phyloP scores from a whole-genome alignment of 805 yeast species.

The Ogataea methanolica region DNA sequence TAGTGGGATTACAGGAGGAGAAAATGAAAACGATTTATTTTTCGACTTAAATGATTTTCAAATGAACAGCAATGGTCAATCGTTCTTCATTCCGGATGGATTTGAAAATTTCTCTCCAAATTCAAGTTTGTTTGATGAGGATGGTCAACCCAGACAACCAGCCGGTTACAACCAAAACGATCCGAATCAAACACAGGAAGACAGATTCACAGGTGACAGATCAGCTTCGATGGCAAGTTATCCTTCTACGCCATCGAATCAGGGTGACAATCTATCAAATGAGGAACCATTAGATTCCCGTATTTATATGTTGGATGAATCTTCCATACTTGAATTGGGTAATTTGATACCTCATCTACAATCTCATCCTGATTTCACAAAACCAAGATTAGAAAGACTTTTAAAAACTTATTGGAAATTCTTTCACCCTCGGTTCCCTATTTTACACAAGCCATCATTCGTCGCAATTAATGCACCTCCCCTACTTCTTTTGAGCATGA shows the following conservation, averaged over 20 bases:
- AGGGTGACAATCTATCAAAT: background rate
- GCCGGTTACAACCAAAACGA: background rate
- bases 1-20: background rate
- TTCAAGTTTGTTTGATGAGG: constrained; percentile 5
- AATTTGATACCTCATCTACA: constrained; percentile 24
- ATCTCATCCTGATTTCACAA: constrained; percentile 26
- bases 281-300: background rate
- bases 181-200: background rate
- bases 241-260: background rate
- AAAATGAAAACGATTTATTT: constrained; percentile 5
- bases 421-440: constrained; percentile 56
- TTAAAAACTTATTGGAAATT: constrained; percentile 47
- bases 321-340: constrained; percentile 20
- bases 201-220: background rate
- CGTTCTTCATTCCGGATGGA: constrained; percentile 28
- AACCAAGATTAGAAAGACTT: constrained; percentile 24
- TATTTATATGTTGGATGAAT: constrained; percentile 8
- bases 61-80: constrained; percentile 22
- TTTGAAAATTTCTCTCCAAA: constrained; percentile 23
- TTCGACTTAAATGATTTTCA: constrained; percentile 22
- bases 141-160: background rate
- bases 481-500: constrained; percentile 49
- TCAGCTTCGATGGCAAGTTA: background rate
- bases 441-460: constrained; percentile 58
- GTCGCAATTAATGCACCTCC: constrained; percentile 43